Base-by-base conservation (phyloP, 768 basidiomycete species). In the Leucosporidium creatinivorum region DNA sequence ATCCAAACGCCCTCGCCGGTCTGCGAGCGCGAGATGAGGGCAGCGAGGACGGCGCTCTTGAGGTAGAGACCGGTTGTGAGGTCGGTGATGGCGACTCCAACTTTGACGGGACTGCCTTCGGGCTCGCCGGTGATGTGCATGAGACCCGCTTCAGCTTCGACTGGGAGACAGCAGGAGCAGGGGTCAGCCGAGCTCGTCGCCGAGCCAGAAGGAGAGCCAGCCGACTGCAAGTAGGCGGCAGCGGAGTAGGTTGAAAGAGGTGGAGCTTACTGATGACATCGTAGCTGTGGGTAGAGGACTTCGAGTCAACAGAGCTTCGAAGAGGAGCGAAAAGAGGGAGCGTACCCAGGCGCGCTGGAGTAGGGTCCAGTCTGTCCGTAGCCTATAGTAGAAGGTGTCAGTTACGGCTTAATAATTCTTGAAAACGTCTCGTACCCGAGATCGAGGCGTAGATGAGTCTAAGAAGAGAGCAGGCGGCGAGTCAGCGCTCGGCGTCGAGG, bases 281-380 rank as follows among this genome's bases (percentile, higher is more conserved):
- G 68, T 68, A 72, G 17, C 57, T 58, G 57, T 25, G 23, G 48
- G 13, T 26, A 47, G 13, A 48, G 7, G 13, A 5, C 15, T n/a
- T 21, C 19, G 21, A 13, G 39, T 44, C 39, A 44, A 13, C 39
- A 15, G 3, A 10, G 19, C 55, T 23, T 19, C 19, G 19, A 1
- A 13, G 17, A 8, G 54, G 4, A 13, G 26, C 12, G n/a, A 28
- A 30, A 26, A 12, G 39, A 48, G 5, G 13, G 39, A 77, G 92
- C 91, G 77, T 93, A 94, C 19, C 93, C 93, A 23, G 93, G 87
- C 25, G 86, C 84, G 62, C 84, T 81, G 61, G 87, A 82, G 74
- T 87, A 96, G 13, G 93, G 93, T 2, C 93, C 93, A 0, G 89
- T 92, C 74, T 96, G 93, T 1, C 88, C 88, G 71, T 89, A 89